A percentile compares a stretch with the other conserved stretches of the same genome.
phyloP scores from a whole-genome alignment of 2,329 filamentous ascomycete genomes.

The Alternaria triticimaculans region DNA sequence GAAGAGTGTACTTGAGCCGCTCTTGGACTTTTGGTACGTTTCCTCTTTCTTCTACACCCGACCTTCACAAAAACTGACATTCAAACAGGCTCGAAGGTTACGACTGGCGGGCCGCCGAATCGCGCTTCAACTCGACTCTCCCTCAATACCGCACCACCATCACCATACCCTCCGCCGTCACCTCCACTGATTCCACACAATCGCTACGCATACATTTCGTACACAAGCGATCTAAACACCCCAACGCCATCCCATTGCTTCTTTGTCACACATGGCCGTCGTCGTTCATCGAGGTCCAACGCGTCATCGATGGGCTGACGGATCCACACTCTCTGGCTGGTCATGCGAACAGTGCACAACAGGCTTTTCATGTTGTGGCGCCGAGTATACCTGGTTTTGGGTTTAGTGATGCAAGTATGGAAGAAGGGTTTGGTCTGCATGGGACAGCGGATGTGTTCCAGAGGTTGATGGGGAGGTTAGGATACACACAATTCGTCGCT shows the following conservation, averaged over 20 bases:
- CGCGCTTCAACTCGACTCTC: conserved; percentile 63
- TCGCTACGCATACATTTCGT: conserved; percentile 69
- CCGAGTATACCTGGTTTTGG: conserved; percentile 71
- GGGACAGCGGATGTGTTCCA: conserved; percentile 65
- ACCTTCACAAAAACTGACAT: neutral
- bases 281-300: conserved; percentile 66
- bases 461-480: conserved; percentile 65
- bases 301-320: conserved; percentile 62
- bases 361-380: conserved; percentile 69
- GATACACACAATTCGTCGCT: conserved; percentile 65
- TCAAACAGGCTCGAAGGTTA: conserved; percentile 65
- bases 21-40: conserved; percentile 68
- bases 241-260: conserved; percentile 67
- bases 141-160: conserved; percentile 70
- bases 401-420: conserved; percentile 68
- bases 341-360: conserved; percentile 25
- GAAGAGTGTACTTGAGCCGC: conserved; percentile 67
- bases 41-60: neutral
- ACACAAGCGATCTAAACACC: conserved; percentile 62
- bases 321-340: conserved; percentile 56
- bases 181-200: conserved; percentile 22
- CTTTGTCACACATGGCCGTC: conserved; percentile 71
- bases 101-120: conserved; percentile 68
- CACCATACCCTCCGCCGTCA: conserved; percentile 32
- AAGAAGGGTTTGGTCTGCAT: conserved; percentile 57